A percentile compares a stretch with the other conserved stretches of the same genome.
Conservation (phyloP, 495 filamentous ascomycete species). For the Neurospora pannonica region DNA sequence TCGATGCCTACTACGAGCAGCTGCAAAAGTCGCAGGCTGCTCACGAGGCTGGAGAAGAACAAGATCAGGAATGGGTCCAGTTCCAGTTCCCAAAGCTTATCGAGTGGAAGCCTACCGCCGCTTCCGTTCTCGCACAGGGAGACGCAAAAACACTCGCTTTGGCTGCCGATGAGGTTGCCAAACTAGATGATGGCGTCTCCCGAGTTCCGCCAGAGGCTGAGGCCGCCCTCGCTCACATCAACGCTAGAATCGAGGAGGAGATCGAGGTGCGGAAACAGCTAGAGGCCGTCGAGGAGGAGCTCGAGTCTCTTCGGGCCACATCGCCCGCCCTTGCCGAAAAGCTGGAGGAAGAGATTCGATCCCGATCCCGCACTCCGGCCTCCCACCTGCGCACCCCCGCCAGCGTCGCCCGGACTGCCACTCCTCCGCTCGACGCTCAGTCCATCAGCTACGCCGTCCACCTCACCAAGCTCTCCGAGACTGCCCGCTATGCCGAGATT, state of each 20-base stretch:
- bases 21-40: constrained; percentile 69
- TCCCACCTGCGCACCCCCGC: constrained; percentile 31
- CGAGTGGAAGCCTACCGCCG: constrained; percentile 65
- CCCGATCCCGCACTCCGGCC: constrained; percentile 28
- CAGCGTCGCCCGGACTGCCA: constrained; percentile 31
- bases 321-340: constrained; percentile 28
- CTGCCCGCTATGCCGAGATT: constrained; percentile 69
- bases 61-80: constrained; percentile 76
- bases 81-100: constrained; percentile 79
- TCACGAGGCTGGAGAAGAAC: constrained; percentile 45
- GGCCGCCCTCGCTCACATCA: constrained; percentile 39
- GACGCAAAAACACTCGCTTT: constrained; percentile 36
- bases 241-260: constrained; percentile 39
- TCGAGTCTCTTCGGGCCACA: constrained; percentile 24
- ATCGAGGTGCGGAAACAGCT: constrained; percentile 36
- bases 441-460: constrained; percentile 63
- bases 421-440: constrained; percentile 43
- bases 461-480: constrained; percentile 58
- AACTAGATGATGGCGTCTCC: constrained; percentile 4
- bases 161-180: constrained; percentile 17
- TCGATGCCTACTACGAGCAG: constrained; percentile 84
- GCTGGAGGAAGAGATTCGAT: constrained; percentile 28
- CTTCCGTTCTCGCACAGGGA: constrained; percentile 38
- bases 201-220: constrained; percentile 26
- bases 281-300: constrained; percentile 37